Percentiles rank a stretch among this genome's conserved stretches.
phyloP scores from a whole-genome alignment of 306 rosid genomes.

The Astragalus glycyphyllos region DNA sequence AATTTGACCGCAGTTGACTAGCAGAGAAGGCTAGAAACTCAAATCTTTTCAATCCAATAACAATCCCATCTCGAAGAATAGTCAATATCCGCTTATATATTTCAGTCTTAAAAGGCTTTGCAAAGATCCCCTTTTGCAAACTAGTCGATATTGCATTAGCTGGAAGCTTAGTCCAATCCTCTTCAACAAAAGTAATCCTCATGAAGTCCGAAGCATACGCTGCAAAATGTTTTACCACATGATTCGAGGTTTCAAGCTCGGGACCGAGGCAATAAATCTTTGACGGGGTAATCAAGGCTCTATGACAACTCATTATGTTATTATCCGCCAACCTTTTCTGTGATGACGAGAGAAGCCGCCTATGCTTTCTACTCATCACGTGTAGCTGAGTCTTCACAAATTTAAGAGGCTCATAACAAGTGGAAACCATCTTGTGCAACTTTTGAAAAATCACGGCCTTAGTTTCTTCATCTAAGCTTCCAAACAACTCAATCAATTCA shows the following conservation, averaged over 20 bases:
- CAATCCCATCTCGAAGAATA: constrained; percentile 82
- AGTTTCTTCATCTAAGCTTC: constrained; percentile 60
- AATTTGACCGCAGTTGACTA: constrained; percentile 87
- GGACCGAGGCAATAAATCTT: constrained; percentile 93
- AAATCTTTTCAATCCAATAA: constrained; percentile 78
- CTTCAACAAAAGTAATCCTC: constrained; percentile 93
- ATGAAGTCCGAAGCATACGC: constrained; percentile 76
- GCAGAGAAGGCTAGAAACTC: constrained; percentile 97
- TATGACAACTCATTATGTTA: constrained; percentile 89
- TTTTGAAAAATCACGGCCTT: constrained; percentile 63
- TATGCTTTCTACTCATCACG: constrained; percentile 47
- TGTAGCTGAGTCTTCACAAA: constrained; percentile 62
- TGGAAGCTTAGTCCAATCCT: constrained; percentile 91
- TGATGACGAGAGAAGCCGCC: constrained; percentile 41
- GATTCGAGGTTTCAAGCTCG: constrained; percentile 90
- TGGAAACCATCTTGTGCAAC: constrained; percentile 69
- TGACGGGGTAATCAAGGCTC: constrained; percentile 83
- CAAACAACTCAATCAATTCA: constrained; percentile 64
- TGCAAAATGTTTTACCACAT: constrained; percentile 84
- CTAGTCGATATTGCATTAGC: constrained; percentile 64
- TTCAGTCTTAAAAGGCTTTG: constrained; percentile 68
- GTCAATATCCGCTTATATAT: constrained; percentile 72
- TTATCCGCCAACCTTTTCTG: constrained; percentile 54
- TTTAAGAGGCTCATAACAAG: constrained; percentile 71
- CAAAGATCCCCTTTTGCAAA: constrained; percentile 59